Evolutionary conservation across 352 stramenopile genomes (phyloP).

Genomic region (Pythium utonaiense): DNA sequence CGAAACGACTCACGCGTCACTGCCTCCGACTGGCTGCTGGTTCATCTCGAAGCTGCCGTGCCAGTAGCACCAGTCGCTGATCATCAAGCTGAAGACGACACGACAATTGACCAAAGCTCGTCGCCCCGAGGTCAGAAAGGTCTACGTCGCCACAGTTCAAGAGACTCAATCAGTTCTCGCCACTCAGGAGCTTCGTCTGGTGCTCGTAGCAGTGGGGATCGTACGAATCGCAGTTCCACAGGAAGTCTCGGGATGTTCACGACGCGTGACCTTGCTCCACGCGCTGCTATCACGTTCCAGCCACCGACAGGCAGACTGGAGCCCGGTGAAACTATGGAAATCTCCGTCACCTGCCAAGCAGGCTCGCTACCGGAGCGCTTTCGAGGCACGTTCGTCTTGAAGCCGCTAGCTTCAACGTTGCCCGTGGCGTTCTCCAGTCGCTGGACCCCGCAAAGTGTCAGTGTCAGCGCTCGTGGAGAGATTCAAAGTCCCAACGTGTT

Average conservation of each 20-base stretch:
- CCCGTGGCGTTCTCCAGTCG: not conserved
- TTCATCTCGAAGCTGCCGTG: constrained; percentile 35
- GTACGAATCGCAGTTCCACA: constrained; percentile 28
- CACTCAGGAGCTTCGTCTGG: constrained; percentile 35
- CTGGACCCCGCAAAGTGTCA: not conserved
- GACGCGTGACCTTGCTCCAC: constrained; percentile 36
- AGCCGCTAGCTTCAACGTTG: not conserved
- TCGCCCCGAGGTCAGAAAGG: not conserved
- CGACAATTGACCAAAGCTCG: too few relatives aligned
- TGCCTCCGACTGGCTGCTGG: constrained; percentile 40
- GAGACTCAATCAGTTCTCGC: constrained; percentile 48
- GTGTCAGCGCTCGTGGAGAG: constrained; percentile 59
- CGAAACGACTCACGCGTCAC: constrained; percentile 28
- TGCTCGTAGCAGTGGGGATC: constrained; percentile 28
- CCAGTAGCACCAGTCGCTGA: not conserved
- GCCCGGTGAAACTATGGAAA: constrained; percentile 32
- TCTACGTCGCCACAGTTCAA: constrained; percentile 33
- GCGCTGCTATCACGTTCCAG: constrained; percentile 44
- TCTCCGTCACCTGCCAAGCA: constrained; percentile 47
- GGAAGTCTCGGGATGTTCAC: constrained; percentile 31
- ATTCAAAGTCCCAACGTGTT: constrained; percentile 79
- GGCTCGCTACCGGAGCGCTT: constrained; percentile 65
- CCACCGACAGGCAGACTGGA: constrained; percentile 40
- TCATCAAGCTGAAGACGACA: not conserved
- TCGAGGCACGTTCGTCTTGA: constrained; percentile 33